Evolutionary conservation across 352 stramenopile species (phyloP).

Genomic region (Pythium biforme): DNA sequence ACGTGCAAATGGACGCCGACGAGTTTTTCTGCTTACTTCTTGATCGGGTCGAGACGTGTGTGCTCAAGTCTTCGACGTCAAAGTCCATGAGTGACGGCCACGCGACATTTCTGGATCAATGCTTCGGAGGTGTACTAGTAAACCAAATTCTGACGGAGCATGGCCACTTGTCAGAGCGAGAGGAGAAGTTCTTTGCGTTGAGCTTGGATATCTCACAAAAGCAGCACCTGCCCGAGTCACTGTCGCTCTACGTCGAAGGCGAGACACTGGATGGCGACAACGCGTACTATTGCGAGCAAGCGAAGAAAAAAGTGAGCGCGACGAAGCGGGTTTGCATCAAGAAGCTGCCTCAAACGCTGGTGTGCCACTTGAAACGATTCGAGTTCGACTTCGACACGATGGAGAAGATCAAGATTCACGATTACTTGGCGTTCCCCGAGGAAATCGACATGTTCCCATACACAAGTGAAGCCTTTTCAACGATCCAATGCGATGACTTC

Average conservation of each 20-base stretch:
- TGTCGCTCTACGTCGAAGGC: slow-evolving; percentile 68
- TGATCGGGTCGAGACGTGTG: slow-evolving; percentile 73
- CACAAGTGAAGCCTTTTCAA: slow-evolving; percentile 74
- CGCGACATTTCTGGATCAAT: slow-evolving; percentile 42
- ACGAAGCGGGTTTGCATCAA: slow-evolving; percentile 87
- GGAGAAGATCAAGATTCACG: slow-evolving; percentile 93
- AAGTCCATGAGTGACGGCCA: background rate
- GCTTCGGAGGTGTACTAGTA: slow-evolving; percentile 76
- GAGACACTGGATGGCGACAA: slow-evolving; percentile 79
- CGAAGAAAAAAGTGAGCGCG: slow-evolving; percentile 67
- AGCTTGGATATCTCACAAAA: slow-evolving; percentile 82
- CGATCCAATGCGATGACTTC: background rate
- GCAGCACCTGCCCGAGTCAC: slow-evolving; percentile 51
- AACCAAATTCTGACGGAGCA: slow-evolving; percentile 84
- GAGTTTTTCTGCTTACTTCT: slow-evolving; percentile 81
- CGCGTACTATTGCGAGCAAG: slow-evolving; percentile 72
- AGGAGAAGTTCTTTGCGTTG: slow-evolving; percentile 85
- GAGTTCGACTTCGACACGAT: slow-evolving; percentile 95
- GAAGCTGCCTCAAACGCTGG: slow-evolving; percentile 66
- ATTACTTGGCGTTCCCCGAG: slow-evolving; percentile 92
- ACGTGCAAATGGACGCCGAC: slow-evolving; percentile 80
- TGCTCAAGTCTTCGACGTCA: background rate
- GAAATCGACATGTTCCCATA: slow-evolving; percentile 89
- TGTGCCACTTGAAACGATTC: slow-evolving; percentile 94
- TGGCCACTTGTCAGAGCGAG: slow-evolving; percentile 71